A percentile compares a stretch with the other conserved stretches of the same genome.
phyloP scores from a whole-genome alignment of 345 rosid genomes.

The Firmiana major region DNA sequence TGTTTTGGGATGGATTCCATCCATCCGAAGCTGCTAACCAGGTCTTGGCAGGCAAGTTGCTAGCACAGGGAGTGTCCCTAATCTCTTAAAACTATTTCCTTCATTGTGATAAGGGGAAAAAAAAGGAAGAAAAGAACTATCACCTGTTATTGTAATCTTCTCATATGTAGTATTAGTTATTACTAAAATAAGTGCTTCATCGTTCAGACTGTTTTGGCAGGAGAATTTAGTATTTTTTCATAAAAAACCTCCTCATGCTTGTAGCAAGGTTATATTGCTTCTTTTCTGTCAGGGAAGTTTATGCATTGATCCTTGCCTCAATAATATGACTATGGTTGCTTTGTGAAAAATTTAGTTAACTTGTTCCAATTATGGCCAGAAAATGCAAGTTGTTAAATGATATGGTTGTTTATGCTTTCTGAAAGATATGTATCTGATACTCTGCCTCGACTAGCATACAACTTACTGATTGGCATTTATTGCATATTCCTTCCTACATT shows the following conservation, averaged over 20 bases:
- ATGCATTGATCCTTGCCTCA: constrained; percentile 9
- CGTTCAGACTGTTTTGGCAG: not conserved
- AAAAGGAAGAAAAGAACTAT: not conserved
- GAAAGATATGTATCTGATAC: not conserved
- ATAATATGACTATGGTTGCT: constrained; percentile 9
- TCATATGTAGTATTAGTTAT: constrained; percentile 6
- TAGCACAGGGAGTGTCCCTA: constrained; percentile 67
- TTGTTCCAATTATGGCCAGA: not conserved
- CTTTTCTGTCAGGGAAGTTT: not conserved
- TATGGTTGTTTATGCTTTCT: not conserved
- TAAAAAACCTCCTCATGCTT: constrained; percentile 6
- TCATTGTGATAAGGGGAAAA: not conserved
- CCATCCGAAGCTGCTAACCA: constrained; percentile 83
- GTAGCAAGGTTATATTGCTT: not conserved
- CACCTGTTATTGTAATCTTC: constrained; percentile 1
- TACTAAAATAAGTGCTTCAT: not conserved
- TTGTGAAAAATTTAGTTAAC: not conserved
- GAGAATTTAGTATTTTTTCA: constrained; percentile 3
- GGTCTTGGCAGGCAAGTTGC: constrained; percentile 56
- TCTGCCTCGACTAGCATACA: not conserved
- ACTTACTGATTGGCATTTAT: not conserved
- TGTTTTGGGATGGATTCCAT: constrained; percentile 97
- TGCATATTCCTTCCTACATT: not conserved
- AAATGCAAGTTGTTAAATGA: not conserved
- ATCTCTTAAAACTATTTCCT: constrained; percentile 44